Conservation (phyloP, 2,329 filamentous ascomycete genomes). For the Nectriaceae sp. region DNA sequence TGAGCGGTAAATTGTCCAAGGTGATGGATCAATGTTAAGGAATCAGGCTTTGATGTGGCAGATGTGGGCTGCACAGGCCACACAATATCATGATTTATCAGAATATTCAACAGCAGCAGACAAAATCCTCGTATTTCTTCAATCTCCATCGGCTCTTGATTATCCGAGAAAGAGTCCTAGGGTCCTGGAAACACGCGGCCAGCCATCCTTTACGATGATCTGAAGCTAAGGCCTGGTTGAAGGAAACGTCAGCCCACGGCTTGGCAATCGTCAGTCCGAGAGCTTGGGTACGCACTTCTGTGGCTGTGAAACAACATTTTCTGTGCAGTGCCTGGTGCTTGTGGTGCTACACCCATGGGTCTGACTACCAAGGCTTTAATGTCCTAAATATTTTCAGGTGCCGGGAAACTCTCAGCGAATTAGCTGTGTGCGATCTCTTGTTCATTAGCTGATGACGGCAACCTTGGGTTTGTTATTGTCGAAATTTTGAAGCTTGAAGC, state of each 20-base stretch:
- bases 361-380: too few species aligned
- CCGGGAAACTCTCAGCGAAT: background rate
- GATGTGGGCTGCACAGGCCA: too few species aligned
- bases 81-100: too few species aligned
- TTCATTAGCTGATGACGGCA: background rate
- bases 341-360: too few species aligned
- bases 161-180: background rate
- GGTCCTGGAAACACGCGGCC: background rate
- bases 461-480: background rate
- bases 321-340: background rate
- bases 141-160: background rate
- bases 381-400: background rate
- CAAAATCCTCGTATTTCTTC: too few species aligned
- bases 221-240: background rate
- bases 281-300: slow-evolving; percentile 17
- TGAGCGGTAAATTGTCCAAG: too few species aligned
- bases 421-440: background rate
- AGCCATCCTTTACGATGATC: background rate
- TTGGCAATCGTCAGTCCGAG: slow-evolving; percentile 20
- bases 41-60: too few species aligned
- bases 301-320: slow-evolving; percentile 26
- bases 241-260: slow-evolving; percentile 22
- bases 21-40: too few species aligned
- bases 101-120: too few species aligned
- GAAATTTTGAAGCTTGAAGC: background rate